Evolutionary conservation across 768 basidiomycete genomes (phyloP), one percentile per base, ranked within the genome.

Genomic region (Chalciporus piperatus): DNA sequence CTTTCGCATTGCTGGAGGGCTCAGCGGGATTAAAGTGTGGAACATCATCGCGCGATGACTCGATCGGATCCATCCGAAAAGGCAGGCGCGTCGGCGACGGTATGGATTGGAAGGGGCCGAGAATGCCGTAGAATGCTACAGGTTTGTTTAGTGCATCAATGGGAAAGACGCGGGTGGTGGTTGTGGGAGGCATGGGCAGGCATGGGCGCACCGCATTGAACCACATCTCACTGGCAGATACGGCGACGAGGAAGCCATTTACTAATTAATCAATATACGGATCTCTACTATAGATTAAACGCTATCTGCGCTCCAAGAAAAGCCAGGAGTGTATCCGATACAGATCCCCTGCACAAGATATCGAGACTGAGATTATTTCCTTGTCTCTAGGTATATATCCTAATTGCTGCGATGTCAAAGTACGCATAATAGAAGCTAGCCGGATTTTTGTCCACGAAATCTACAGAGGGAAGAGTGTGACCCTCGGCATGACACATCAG

Each of bases 391-490:
- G 61, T 68, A 65, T 81, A 83, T 27, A 82, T 69, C 51, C 76
- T 78, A 47, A 89, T 66, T 45, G 77, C 79, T 42, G 77, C 75
- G 64, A 92, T 77, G 40, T 87, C 80, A 70, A 87, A 91, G 72
- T 82, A 89, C 0, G 89, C 86, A 28, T 85, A 71, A 10, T 58
- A 56, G 69, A 90, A 90, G 11, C 83, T 84, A 3, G 68, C 65
- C 1, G 89, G 89, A 59, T 87, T 84, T 54, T 23, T 25, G 47
- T 61, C 42, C 13, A 61, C 60, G 20, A 38, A 59, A 11, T 80
- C 84, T 86, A 51, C 16, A 38, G 12, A 38, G 14, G 40, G 22
- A 7, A 32, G 16, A 39, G 2, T 16, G 16, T 50, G 19, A 42
- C 27, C 25, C 30, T 19, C 14, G 3, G 22, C 20, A 51, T 12